Percentiles rank a stretch among this genome's conserved stretches.
phyloP scores from a whole-genome alignment of 139 green algal species.

The Chlorella sp. region DNA sequence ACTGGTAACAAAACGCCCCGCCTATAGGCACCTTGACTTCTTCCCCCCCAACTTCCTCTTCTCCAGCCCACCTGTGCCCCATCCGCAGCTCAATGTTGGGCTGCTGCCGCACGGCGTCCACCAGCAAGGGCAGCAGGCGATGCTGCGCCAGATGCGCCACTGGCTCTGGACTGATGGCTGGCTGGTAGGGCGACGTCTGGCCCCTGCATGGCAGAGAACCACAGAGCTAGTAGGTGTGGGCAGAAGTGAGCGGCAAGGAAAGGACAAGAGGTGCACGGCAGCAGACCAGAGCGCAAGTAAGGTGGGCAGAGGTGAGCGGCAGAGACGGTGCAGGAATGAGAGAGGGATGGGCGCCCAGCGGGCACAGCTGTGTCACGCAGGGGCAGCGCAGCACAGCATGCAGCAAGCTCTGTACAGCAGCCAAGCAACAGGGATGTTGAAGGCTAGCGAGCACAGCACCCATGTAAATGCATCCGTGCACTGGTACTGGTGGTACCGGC shows the following conservation, averaged over 20 bases:
- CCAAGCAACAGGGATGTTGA: neutral
- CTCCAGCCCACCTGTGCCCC: slow-evolving; percentile 25
- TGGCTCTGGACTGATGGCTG: slow-evolving; percentile 68
- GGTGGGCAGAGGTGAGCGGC: neutral
- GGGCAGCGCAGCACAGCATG: neutral
- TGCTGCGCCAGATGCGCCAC: slow-evolving; percentile 89
- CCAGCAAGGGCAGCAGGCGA: slow-evolving; percentile 82
- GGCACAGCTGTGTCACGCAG: too few relatives aligned
- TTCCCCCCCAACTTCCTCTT: neutral
- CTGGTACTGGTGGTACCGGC: too few relatives aligned
- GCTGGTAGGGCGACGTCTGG: slow-evolving; percentile 42
- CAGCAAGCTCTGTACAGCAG: neutral
- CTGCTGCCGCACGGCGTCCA: neutral
- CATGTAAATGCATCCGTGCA: too few relatives aligned
- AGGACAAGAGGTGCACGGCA: neutral
- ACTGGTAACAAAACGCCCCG: too few relatives aligned
- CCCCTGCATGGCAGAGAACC: slow-evolving; percentile 23
- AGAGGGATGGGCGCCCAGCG: too few relatives aligned
- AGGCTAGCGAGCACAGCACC: too few relatives aligned
- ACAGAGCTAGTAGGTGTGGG: neutral
- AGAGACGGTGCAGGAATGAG: too few relatives aligned
- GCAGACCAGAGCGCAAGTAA: too few relatives aligned
- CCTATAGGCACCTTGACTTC: too few relatives aligned
- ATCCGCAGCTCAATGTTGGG: slow-evolving; percentile 40
- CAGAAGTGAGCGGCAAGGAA: neutral